phyloP scores from a whole-genome alignment of 768 basidiomycete species.

The Mycena alexandri region DNA sequence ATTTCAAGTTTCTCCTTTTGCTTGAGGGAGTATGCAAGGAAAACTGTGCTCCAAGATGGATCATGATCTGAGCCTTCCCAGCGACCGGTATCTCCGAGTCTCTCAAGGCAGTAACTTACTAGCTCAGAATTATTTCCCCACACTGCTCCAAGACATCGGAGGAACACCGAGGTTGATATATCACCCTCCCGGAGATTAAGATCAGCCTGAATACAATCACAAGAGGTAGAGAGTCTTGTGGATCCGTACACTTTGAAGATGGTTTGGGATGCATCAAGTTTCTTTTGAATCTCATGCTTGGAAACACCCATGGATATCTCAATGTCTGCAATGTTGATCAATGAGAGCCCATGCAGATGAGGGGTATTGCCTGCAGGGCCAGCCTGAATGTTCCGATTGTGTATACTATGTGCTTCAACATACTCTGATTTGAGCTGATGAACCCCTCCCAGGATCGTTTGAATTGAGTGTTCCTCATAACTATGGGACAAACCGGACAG shows the following conservation, averaged over 20 bases:
- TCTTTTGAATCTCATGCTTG: neutral
- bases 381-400: no score
- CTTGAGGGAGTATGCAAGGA: neutral
- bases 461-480: neutral
- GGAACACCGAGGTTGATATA: neutral
- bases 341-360: neutral
- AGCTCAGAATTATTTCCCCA: neutral
- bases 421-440: neutral
- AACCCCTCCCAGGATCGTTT: neutral
- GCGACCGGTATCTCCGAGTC: neutral
- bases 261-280: neutral
- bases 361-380: neutral
- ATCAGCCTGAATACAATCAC: neutral
- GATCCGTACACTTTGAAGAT: neutral
- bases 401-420: neutral
- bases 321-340: neutral
- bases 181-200: neutral
- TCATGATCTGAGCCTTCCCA: neutral
- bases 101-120: neutral
- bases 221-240: neutral
- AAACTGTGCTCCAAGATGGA: neutral
- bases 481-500: neutral
- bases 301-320: neutral
- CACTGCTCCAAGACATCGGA: neutral
- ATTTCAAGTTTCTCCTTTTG: neutral